These are phyloP conservation scores for Boletus rubropictus DNA, from an alignment of 768 basidiomycete genomes.

Conservation along the genomic window DNA sequence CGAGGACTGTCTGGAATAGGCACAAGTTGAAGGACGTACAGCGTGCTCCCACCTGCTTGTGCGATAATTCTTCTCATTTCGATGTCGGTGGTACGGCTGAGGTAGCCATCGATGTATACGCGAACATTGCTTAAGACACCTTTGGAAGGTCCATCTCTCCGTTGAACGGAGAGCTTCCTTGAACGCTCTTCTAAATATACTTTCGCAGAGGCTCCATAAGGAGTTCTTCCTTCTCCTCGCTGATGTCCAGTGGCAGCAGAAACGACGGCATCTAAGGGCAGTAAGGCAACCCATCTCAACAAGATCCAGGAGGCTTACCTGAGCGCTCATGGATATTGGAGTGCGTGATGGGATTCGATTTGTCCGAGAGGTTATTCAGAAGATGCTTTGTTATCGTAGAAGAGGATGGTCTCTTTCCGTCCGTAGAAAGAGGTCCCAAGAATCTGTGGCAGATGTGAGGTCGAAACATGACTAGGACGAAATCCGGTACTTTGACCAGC, in stretches of 20 bases:
- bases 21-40: slow-evolving; percentile 40
- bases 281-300: not conserved
- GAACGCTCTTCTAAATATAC: slow-evolving; percentile 40
- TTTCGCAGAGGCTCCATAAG: slow-evolving; percentile 25
- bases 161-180: slow-evolving; percentile 39
- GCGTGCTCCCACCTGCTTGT: slow-evolving; percentile 58
- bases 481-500: slow-evolving; percentile 12
- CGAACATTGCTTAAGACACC: slow-evolving; percentile 40
- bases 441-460: slow-evolving; percentile 17
- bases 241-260: slow-evolving; percentile 69
- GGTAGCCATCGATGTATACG: slow-evolving; percentile 68
- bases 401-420: slow-evolving; percentile 34
- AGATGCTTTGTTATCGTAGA: slow-evolving; percentile 53
- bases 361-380: slow-evolving; percentile 53
- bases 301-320: slow-evolving; percentile 35
- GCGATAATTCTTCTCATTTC: slow-evolving; percentile 68
- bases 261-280: slow-evolving; percentile 47
- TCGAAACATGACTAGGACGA: not conserved
- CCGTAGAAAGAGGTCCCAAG: slow-evolving; percentile 27
- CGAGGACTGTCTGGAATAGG: not conserved
- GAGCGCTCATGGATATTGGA: slow-evolving; percentile 57
- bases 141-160: slow-evolving; percentile 6
- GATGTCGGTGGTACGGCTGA: slow-evolving; percentile 67
- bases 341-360: slow-evolving; percentile 75
- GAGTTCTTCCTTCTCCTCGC: slow-evolving; percentile 41